Percentiles rank a stretch among this genome's conserved stretches.
Conservation (phyloP, 2,329 filamentous ascomycete species). For the Aureobasidium sp. region DNA sequence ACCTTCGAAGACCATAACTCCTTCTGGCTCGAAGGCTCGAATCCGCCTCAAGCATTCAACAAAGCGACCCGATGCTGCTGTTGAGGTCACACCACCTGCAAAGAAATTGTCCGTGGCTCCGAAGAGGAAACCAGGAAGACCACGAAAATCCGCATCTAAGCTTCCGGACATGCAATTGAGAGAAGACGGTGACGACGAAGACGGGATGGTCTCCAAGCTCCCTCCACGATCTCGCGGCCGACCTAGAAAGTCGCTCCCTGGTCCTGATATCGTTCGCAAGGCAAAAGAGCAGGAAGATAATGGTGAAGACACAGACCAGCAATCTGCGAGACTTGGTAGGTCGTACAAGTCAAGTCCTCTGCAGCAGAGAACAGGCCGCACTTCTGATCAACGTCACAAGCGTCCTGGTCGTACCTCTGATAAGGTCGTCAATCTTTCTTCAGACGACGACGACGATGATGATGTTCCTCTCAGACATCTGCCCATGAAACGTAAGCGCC, state of each 20-base stretch:
- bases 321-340: background rate
- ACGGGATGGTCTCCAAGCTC: background rate
- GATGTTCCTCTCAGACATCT: background rate
- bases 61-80: background rate
- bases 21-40: background rate
- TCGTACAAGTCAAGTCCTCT: background rate
- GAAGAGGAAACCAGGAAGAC: background rate
- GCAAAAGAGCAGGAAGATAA: background rate
- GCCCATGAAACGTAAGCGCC: background rate
- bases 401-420: background rate
- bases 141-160: background rate
- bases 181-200: background rate
- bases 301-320: background rate
- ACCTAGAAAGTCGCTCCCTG: background rate
- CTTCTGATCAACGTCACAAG: background rate
- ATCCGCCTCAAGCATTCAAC: background rate
- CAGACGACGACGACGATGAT: background rate
- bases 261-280: background rate
- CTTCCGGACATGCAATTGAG: background rate
- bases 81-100: background rate
- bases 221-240: background rate
- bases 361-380: background rate
- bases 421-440: background rate
- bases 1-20: background rate
- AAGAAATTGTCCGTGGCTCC: background rate